A percentile compares a stretch with the other conserved stretches of the same genome.
These are phyloP conservation scores for Suillus subluteus DNA, from an alignment of 768 basidiomycete species.

Conservation along the genomic window DNA sequence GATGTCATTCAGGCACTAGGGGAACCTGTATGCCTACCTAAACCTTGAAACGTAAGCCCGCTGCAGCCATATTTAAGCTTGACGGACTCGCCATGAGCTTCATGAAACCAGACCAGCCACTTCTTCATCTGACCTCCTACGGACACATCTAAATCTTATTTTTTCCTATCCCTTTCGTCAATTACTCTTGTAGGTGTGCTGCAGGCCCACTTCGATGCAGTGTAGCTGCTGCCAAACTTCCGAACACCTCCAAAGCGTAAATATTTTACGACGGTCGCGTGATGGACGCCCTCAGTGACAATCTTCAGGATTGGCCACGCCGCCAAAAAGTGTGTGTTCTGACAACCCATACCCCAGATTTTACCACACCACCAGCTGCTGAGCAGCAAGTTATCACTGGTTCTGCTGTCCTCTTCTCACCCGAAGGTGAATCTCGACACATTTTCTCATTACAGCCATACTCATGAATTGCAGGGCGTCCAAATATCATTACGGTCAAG, in stretches of 20 bases:
- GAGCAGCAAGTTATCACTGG: slow-evolving; percentile 69
- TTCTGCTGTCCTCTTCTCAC: slow-evolving; percentile 75
- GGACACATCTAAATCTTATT: slow-evolving; percentile 23
- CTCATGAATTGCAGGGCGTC: slow-evolving; percentile 56
- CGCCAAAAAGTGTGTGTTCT: slow-evolving; percentile 74
- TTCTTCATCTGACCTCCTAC: no score
- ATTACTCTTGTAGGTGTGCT: slow-evolving; percentile 78
- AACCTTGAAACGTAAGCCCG: background rate
- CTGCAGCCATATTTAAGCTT: background rate
- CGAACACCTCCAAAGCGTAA: slow-evolving; percentile 71
- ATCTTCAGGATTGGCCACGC: slow-evolving; percentile 74
- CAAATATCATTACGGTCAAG: slow-evolving; percentile 66
- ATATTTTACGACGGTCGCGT: slow-evolving; percentile 26
- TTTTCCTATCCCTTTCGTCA: slow-evolving; percentile 48
- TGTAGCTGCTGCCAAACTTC: slow-evolving; percentile 83
- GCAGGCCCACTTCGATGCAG: slow-evolving; percentile 73
- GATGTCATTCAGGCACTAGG: no score
- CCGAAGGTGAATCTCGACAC: slow-evolving; percentile 57
- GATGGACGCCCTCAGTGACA: slow-evolving; percentile 14
- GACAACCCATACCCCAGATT: slow-evolving; percentile 48
- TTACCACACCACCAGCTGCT: slow-evolving; percentile 72
- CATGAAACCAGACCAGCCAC: no score
- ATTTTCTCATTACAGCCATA: slow-evolving; percentile 9
- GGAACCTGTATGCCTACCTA: no score
- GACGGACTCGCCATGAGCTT: background rate